Evolutionary conservation across 129 eudicot species (phyloP).

Genomic region (Lactuca saligna): DNA sequence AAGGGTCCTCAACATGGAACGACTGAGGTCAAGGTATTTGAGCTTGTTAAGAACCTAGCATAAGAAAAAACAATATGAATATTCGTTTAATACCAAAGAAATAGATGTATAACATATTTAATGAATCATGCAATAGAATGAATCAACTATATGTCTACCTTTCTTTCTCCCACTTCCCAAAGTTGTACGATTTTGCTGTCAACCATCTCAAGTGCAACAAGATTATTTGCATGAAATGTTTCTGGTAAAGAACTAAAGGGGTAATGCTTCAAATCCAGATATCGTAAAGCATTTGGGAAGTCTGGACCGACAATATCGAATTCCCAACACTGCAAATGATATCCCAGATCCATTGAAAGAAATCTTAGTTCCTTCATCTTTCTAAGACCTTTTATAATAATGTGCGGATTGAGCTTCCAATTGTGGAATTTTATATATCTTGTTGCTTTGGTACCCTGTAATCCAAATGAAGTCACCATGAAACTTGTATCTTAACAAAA

Average conservation of each 20-base stretch:
- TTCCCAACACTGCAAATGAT: not conserved
- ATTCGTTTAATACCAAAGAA: too few relatives aligned
- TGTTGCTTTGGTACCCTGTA: not conserved
- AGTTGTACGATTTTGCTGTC: not conserved
- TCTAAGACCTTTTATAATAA: not conserved
- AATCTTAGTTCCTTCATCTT: not conserved
- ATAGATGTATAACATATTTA: too few relatives aligned
- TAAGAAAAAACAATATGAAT: not conserved
- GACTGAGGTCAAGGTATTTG: conserved; percentile 3
- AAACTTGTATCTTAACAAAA: not conserved
- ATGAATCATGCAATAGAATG: too few relatives aligned
- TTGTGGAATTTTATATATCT: not conserved
- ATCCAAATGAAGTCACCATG: not conserved
- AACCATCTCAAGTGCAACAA: not conserved
- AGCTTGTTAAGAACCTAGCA: conserved; percentile 4
- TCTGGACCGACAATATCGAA: not conserved
- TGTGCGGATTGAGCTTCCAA: not conserved
- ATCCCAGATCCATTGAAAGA: not conserved
- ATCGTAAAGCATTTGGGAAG: conserved; percentile 4
- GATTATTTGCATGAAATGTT: not conserved
- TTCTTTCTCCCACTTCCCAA: conserved; percentile 1
- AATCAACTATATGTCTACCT: too few relatives aligned
- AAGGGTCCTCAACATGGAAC: not conserved
- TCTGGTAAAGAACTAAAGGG: not conserved
- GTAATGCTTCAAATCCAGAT: not conserved